Evolutionary conservation across 495 filamentous ascomycete genomes (phyloP).

Genomic region (Aspergillus bertholletiae): DNA sequence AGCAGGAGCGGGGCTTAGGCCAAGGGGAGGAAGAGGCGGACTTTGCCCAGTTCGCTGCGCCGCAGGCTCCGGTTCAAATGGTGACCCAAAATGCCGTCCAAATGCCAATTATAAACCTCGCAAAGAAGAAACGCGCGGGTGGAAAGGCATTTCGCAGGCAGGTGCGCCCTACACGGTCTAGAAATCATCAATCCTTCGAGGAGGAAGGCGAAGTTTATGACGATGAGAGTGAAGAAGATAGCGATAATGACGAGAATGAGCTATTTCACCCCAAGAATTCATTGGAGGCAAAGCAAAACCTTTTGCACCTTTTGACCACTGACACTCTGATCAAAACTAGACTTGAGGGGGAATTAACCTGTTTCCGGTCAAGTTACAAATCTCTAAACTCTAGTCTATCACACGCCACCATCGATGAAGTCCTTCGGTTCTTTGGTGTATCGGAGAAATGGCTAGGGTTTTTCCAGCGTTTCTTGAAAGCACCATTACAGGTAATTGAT

Average conservation of each 20-base stretch:
- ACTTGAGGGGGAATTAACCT: conserved; percentile 10
- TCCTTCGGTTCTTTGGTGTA: conserved; percentile 10
- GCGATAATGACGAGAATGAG: background rate
- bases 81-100: background rate
- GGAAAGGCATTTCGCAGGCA: no score
- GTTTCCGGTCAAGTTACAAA: conserved; percentile 11
- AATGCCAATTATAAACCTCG: background rate
- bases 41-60: no score
- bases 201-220: conserved; percentile 11
- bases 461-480: conserved; percentile 6
- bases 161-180: no score
- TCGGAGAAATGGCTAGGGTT: conserved; percentile 10
- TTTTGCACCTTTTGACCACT: conserved; percentile 9
- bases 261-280: conserved; percentile 1
- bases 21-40: conserved; percentile 8
- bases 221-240: conserved; percentile 4
- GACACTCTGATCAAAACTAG: conserved; percentile 10
- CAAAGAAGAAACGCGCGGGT: no score
- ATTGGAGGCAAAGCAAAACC: conserved; percentile 13
- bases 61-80: no score
- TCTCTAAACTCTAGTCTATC: conserved; percentile 8
- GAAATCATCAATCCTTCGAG: background rate
- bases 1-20: background rate
- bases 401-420: conserved; percentile 3
- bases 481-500: conserved; percentile 9